phyloP scores from a whole-genome alignment of 2,329 filamentous ascomycete species.

The Stagonosporopsis cucurbitacearum region DNA sequence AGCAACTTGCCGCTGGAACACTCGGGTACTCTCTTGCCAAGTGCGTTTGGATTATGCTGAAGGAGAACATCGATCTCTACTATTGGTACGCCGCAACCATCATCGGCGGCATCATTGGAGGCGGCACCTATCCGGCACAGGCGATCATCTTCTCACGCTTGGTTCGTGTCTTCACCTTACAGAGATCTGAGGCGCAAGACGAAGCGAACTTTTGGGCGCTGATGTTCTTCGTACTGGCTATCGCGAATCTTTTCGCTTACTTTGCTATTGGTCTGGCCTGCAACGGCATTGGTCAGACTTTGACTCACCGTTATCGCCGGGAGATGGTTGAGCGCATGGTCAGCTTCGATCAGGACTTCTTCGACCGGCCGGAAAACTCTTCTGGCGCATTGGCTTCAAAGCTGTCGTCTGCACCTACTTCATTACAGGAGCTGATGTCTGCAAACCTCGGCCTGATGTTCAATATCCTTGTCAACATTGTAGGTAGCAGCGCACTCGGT shows the following conservation, averaged over 20 bases:
- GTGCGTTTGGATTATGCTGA: constrained; percentile 22
- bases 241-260: constrained; percentile 26
- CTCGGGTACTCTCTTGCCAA: constrained; percentile 16
- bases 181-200: constrained; percentile 16
- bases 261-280: constrained; percentile 61
- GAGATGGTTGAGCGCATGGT: constrained; percentile 16
- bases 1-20: constrained; percentile 18
- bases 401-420: constrained; percentile 74
- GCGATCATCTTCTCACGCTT: constrained; percentile 27
- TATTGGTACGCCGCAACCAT: constrained; percentile 12
- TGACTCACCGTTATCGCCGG: constrained; percentile 14
- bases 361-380: constrained; percentile 85
- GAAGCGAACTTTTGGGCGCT: constrained; percentile 31
- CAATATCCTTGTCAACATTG: constrained; percentile 75
- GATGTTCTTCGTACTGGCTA: constrained; percentile 32
- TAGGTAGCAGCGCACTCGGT: constrained; percentile 65
- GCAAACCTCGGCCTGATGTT: constrained; percentile 82
- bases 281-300: constrained; percentile 67
- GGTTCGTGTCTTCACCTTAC: constrained; percentile 24
- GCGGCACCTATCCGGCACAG: constrained; percentile 14
- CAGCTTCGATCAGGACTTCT: constrained; percentile 63
- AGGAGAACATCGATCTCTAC: constrained; percentile 18
- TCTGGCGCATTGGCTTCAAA: constrained; percentile 84
- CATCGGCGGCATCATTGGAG: constrained; percentile 7
- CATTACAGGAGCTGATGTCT: constrained; percentile 71